Base-by-base conservation (phyloP, 129 eudicot species). In the Apium graveolens region DNA sequence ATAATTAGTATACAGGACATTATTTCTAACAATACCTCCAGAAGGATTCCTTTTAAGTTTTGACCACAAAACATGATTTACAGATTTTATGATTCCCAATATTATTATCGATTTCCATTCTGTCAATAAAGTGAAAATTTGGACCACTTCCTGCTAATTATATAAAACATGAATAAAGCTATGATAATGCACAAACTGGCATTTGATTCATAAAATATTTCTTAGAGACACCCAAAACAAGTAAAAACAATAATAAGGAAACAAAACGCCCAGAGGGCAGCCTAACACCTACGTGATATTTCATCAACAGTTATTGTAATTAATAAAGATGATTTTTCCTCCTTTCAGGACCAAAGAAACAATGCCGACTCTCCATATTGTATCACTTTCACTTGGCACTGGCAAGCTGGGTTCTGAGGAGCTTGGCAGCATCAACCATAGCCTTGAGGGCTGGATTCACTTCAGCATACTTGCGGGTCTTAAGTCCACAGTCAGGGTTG, bases 401-500 rank as follows among this genome's bases (percentile, higher is more conserved):
- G 69, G 92, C 93, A 34, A 91, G 94, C 87, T 91, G 85, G 70
- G 87, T 76, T 32, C 97, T 89, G 86, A 91, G 85, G 72, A 57
- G 88, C 89, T 91, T 91, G 78, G 97, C 94, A 14, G 97, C 97
- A 48, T 91, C 71, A 60, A 91, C 97, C 97, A 91, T 87, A 86
- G 83, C 82, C 4, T 77, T 74, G 34, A 91, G 91, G 18, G 97
- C 97, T 1, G 97, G 95, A 76, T 91, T 89, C 65, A 91, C 97
- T 80, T 91, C 97, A 14, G 76, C 68, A 55, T 91, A 91, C 88
- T 91, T 91, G 78, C 97, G 97, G 70, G 97, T 91, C 89, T 91
- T 91, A 73, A 91, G 97, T 71, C 97, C 97, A 80, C 97, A 91
- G 84, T 91, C 97, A 3, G 97, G 95, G 89, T 91, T 91, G 13